Evolutionary conservation across 768 basidiomycete genomes (phyloP), one percentile per base, ranked within the genome.

Genomic region (Lactarius hatsudake): DNA sequence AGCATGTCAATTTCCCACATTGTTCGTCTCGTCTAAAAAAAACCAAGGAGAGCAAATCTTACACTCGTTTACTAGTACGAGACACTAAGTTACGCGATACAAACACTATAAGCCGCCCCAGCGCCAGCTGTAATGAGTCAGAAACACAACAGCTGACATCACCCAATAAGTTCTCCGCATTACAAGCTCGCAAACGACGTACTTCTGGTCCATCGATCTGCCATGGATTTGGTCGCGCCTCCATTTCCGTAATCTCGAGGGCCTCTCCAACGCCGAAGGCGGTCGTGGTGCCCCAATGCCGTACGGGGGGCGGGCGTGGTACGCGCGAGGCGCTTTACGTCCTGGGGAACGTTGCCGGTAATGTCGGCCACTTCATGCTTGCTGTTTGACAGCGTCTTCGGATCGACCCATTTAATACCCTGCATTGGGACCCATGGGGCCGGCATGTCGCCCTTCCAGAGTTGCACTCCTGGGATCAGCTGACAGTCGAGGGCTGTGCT

Each of bases 71-170:
- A 36, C 36, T 12, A 36, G 36, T 36, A 90, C 85, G 63, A 91
- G 78, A 76, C 90, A 90, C 30, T 30, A 30, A 30, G 30, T 30
- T 30, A 30, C 55, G 88, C 86, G 40, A 91, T 74, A 63, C 87
- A 88, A 45, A 87, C 89, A n/a, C 90, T 89, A 70, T 90, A 89
- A 18, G 90, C 79, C 84, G 89, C 88, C 2, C 87, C 86, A 30
- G 87, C 87, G 64, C 83, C 89, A 88, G 68, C 43, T 56, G 59
- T 23, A 36, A 59, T 15, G 7, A 61, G 43, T 23, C 51, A 20
- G 28, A 32, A 43, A 53, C 45, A 23, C 42, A 4, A 34, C 26
- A 43, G 48, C 8, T 18, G 51, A 32, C 18, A 30, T 43, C 28
- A 61, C 51, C 34, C 1, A 28, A 15, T 51, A 40, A 36, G 1